Base-by-base conservation (phyloP, 2,329 filamentous ascomycete genomes). In the Zarea fungicola region DNA sequence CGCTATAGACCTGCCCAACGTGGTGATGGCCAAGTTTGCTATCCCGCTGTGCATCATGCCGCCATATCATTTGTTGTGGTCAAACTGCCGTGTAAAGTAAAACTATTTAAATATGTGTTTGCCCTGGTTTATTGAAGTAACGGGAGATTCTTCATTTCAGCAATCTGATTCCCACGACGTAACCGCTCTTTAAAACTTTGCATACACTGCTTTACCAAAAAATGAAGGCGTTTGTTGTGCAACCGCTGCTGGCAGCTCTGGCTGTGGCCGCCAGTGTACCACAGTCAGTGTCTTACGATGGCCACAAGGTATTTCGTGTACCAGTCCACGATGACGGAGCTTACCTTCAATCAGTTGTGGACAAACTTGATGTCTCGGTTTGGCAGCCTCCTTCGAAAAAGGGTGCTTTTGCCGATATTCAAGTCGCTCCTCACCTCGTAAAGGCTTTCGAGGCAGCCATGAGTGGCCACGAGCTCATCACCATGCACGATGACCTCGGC, bases 231-330 rank as follows among this genome's bases (percentile, higher is more conserved):
- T 25, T 18, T 16, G 11, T 25, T 26, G 14, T 41, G 5, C 37
- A 25, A 6, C 23, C 21, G 19, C 14, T 26, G 37, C 21, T 41
- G 22, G 9, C 16, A 6, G n/a, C 37, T 14, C 18, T 41, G 19
- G 48, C 42, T 16, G 42, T 52, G 21, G 49, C 54, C 16, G 53
- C 47, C n/a, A 47, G 34, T 9, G 6, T 49, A 25, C 48, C 49
- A 5, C 45, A 50, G 28, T 6, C 29, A 9, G 59, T 69, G 5
- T 66, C 65, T 0, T 76, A 75, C 49, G 60, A 69, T 46, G 71
- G 71, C 4, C 71, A 69, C 61, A 71, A 72, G 53, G 71, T 71
- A n/a, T 66, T 69, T 44, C 69, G 70, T 18, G 57, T 74, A n/a
- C 58, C 65, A 7, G 65, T 68, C 29, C 60, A 62, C 16, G 53